These are phyloP conservation scores for Pythium vanterpoolii DNA, from an alignment of 352 stramenopile genomes.

Conservation along the genomic window DNA sequence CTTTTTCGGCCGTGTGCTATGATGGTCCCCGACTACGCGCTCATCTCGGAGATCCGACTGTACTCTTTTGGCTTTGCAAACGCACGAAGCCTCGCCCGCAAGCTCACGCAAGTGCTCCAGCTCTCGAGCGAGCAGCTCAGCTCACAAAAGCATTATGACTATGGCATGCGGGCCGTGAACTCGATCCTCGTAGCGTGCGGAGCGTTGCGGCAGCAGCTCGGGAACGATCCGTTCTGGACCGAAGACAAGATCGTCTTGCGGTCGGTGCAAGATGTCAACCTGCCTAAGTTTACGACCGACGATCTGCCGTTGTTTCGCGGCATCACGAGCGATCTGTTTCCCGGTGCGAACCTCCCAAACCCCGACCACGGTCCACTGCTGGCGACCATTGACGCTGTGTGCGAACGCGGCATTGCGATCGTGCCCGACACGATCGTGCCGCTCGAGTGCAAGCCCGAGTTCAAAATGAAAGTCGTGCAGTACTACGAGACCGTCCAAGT, in stretches of 20 bases:
- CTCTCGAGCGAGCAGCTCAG: constrained; percentile 90
- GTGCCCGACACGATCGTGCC: constrained; percentile 55
- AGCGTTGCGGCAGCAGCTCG: constrained; percentile 87
- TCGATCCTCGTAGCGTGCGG: constrained; percentile 93
- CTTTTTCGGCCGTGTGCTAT: constrained; percentile 88
- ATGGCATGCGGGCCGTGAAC: constrained; percentile 90
- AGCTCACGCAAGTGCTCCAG: constrained; percentile 92
- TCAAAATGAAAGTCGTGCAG: constrained; percentile 93
- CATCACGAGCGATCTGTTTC: constrained; percentile 95
- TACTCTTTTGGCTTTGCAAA: constrained; percentile 90
- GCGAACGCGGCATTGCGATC: constrained; percentile 55
- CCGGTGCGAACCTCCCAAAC: constrained; percentile 78
- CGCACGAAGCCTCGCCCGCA: constrained; percentile 86
- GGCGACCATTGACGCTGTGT: constrained; percentile 86
- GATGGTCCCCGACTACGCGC: constrained; percentile 90
- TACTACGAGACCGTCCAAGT: constrained; percentile 97
- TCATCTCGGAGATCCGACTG: constrained; percentile 91
- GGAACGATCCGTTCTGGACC: constrained; percentile 84
- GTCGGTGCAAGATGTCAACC: constrained; percentile 94
- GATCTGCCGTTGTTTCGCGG: constrained; percentile 95
- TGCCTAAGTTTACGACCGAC: constrained; percentile 94
- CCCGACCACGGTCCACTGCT: constrained; percentile 86
- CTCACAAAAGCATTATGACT: constrained; percentile 90
- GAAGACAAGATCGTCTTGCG: constrained; percentile 92
- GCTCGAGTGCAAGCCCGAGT: constrained; percentile 77